phyloP scores from a whole-genome alignment of 805 yeast genomes.

The Candida nemodendra region DNA sequence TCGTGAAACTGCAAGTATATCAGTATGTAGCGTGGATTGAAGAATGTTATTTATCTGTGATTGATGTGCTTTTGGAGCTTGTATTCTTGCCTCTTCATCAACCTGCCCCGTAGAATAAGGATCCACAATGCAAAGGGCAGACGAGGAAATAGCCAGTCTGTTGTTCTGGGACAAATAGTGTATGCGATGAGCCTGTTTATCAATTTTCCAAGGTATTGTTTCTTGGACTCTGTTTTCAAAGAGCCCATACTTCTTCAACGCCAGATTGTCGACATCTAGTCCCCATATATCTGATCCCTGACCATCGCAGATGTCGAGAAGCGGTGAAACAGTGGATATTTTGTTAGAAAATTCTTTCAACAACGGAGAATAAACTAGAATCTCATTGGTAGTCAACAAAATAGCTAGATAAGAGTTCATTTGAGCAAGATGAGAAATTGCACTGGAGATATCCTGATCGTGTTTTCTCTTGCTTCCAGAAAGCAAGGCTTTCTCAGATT shows the following conservation, averaged over 20 bases:
- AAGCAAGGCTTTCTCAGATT: constrained; percentile 5
- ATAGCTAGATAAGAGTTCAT: constrained; percentile 21
- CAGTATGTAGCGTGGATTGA: constrained; percentile 32
- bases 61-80: constrained; percentile 33
- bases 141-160: constrained; percentile 27
- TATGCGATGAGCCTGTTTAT: constrained; percentile 17
- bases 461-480: constrained; percentile 28
- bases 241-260: constrained; percentile 24
- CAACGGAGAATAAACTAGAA: constrained; percentile 44
- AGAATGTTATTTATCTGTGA: constrained; percentile 35
- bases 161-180: constrained; percentile 11
- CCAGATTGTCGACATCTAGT: constrained; percentile 27
- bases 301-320: constrained; percentile 28
- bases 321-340: constrained; percentile 32
- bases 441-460: constrained; percentile 2
- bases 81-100: constrained; percentile 29
- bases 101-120: constrained; percentile 28
- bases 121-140: constrained; percentile 33
- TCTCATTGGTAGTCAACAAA: constrained; percentile 35
- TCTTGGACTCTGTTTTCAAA: constrained; percentile 23
- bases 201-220: constrained; percentile 21
- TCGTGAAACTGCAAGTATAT: constrained; percentile 36
- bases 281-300: constrained; percentile 29
- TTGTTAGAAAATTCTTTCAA: constrained; percentile 38
- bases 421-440: constrained; percentile 1